Conservation (phyloP, 768 basidiomycete genomes). For the Rhizopogon rudus region DNA sequence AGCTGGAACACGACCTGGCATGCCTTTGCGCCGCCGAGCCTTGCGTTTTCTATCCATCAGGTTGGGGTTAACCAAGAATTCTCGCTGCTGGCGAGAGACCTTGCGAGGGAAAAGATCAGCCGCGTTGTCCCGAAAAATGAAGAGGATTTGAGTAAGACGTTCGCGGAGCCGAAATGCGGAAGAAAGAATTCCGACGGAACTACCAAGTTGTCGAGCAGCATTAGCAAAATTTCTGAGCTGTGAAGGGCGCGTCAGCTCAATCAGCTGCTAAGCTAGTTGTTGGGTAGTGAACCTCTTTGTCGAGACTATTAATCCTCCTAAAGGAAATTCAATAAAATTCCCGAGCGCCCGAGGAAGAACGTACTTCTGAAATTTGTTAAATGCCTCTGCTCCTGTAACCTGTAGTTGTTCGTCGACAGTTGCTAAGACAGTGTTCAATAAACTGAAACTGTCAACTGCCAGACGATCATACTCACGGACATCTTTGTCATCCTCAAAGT, state of each 20-base stretch:
- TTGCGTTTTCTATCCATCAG: conserved; percentile 18
- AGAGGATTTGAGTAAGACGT: conserved; percentile 61
- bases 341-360: conserved; percentile 8
- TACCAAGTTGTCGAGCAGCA: conserved; percentile 70
- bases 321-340: conserved; percentile 1
- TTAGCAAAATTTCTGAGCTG: conserved; percentile 75
- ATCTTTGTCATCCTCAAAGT: conserved; percentile 60
- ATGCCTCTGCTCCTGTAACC: conserved; percentile 58
- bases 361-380: conserved; percentile 59
- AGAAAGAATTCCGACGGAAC: conserved; percentile 72
- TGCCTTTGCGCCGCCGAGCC: conserved; percentile 16
- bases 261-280: neutral
- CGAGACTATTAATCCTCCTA: conserved; percentile 57
- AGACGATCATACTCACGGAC: conserved; percentile 46
- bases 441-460: neutral
- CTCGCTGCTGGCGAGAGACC: conserved; percentile 40
- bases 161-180: conserved; percentile 69
- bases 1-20: conserved; percentile 16
- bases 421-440: conserved; percentile 29
- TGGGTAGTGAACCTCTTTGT: conserved; percentile 46
- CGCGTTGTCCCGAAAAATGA: conserved; percentile 71
- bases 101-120: conserved; percentile 74
- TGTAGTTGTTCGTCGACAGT: conserved; percentile 70
- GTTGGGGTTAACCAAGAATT: conserved; percentile 26
- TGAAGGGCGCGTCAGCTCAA: neutral